Evolutionary conservation across 495 filamentous ascomycete species (phyloP).

Genomic region (Jackrogersella multiformis): DNA sequence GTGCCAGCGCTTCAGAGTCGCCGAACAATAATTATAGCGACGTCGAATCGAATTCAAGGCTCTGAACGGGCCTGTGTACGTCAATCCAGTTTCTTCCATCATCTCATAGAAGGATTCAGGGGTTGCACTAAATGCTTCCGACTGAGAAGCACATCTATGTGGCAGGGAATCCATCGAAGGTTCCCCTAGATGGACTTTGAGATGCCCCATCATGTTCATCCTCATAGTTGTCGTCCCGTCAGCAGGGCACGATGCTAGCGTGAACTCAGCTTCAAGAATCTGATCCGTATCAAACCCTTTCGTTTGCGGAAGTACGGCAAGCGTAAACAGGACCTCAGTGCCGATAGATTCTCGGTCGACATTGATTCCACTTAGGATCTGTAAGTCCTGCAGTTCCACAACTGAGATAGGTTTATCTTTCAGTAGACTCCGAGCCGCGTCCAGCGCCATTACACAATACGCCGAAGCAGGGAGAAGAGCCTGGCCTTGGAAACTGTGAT

Average conservation of each 20-base stretch:
- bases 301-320: slow-evolving; percentile 33
- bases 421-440: slow-evolving; percentile 48
- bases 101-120: slow-evolving; percentile 56
- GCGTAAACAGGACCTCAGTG: slow-evolving; percentile 57
- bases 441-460: slow-evolving; percentile 56
- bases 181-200: slow-evolving; percentile 48
- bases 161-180: slow-evolving; percentile 41
- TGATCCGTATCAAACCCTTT: neutral
- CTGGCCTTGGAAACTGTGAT: slow-evolving; percentile 56
- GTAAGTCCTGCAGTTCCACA: slow-evolving; percentile 52
- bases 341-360: slow-evolving; percentile 58
- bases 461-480: slow-evolving; percentile 56
- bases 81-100: slow-evolving; percentile 53
- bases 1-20: slow-evolving; percentile 48
- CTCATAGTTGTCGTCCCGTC: slow-evolving; percentile 51
- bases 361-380: slow-evolving; percentile 59
- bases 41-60: slow-evolving; percentile 50
- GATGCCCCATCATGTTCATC: slow-evolving; percentile 48
- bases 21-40: slow-evolving; percentile 57
- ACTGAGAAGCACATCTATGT: slow-evolving; percentile 24
- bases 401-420: slow-evolving; percentile 45
- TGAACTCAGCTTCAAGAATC: slow-evolving; percentile 51
- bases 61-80: slow-evolving; percentile 56
- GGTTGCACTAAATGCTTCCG: slow-evolving; percentile 49
- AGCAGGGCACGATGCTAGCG: slow-evolving; percentile 47